Evolutionary conservation across 768 basidiomycete genomes (phyloP), one percentile per base, ranked within the genome.

Genomic region (Russula sp.): DNA sequence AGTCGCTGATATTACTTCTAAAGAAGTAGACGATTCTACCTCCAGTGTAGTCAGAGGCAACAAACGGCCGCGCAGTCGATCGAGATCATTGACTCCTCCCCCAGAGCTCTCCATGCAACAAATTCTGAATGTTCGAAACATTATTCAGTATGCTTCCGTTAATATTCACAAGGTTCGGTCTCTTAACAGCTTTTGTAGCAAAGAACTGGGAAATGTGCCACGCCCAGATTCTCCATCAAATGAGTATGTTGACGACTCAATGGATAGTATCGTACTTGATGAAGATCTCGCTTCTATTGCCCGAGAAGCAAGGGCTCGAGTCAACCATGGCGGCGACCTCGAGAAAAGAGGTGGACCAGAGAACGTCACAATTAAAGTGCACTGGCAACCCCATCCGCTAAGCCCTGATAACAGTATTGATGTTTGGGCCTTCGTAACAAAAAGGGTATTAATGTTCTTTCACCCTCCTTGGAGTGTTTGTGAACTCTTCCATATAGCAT

Each of bases 51-150:
- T 11, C 18, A 42, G 40, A 28, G 24, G 24, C 34, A 44, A 14
- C 46, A 57, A 51, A 61, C 75, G 79, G 44, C 69, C 76, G 46
- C 80, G 85, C 51, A 86, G 83, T 71, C 84, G 85, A 44, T 90
- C 88, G 34, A 76, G 79, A 26, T 92, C 90, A 4, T 81, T 92
- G 44, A 92, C 90, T 0, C 90, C 90, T 2, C 90, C 90, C 5
- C 90, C 90, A 0, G 78, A 77, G 40, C 73, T 91, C 16, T 76
- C 87, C 2, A 71, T 74, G 11, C 76, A 83, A 34, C 80, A 84
- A 61, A 76, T 86, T 1, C 79, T 83, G 68, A 79, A 79, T 60
- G 85, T 88, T 16, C 81, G 80, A 46, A 76, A 81, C 40, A 73
- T 89, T 20, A 82, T 90, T 55, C 80, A 84, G 90, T 90, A 32